Evolutionary conservation across 768 basidiomycete genomes (phyloP).

Genomic region (Rossbeevera mucosa): DNA sequence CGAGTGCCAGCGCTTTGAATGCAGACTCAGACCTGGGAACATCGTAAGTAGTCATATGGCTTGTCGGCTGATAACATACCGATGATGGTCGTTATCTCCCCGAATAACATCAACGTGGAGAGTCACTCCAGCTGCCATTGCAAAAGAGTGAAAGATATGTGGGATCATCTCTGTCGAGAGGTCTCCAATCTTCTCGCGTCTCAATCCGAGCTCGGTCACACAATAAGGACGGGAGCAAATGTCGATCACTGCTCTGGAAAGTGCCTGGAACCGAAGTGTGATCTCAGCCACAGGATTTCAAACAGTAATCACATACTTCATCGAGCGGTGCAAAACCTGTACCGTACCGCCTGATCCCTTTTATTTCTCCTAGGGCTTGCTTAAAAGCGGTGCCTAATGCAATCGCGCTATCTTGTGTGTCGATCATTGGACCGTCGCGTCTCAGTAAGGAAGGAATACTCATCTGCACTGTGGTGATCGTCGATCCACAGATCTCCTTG

Average conservation of each 20-base stretch:
- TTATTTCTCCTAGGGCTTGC: slow-evolving; percentile 88
- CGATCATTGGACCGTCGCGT: slow-evolving; percentile 9
- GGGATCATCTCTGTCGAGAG: slow-evolving; percentile 98
- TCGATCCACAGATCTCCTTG: slow-evolving; percentile 96
- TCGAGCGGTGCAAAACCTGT: slow-evolving; percentile 96
- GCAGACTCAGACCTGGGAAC: slow-evolving; percentile 82
- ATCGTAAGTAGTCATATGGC: background rate
- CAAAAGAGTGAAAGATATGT: slow-evolving; percentile 95
- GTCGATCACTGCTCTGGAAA: slow-evolving; percentile 94
- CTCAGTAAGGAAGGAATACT: slow-evolving; percentile 37
- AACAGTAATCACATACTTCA: slow-evolving; percentile 56
- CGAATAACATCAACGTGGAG: slow-evolving; percentile 91
- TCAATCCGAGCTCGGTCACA: slow-evolving; percentile 82
- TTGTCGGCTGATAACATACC: slow-evolving; percentile 44
- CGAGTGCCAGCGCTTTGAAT: slow-evolving; percentile 95
- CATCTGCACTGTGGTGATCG: slow-evolving; percentile 99
- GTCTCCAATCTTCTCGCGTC: slow-evolving; percentile 90
- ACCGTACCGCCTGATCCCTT: slow-evolving; percentile 92
- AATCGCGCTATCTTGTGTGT: slow-evolving; percentile 80
- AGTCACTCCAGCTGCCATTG: slow-evolving; percentile 92
- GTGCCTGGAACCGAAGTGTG: slow-evolving; percentile 53
- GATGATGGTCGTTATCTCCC: slow-evolving; percentile 97
- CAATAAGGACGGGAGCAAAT: slow-evolving; percentile 98
- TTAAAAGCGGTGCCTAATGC: slow-evolving; percentile 91
- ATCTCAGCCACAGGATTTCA: slow-evolving; percentile 2